These are phyloP conservation scores for Penicillium ochrochloron DNA, from an alignment of 495 filamentous ascomycete genomes.

Conservation along the genomic window DNA sequence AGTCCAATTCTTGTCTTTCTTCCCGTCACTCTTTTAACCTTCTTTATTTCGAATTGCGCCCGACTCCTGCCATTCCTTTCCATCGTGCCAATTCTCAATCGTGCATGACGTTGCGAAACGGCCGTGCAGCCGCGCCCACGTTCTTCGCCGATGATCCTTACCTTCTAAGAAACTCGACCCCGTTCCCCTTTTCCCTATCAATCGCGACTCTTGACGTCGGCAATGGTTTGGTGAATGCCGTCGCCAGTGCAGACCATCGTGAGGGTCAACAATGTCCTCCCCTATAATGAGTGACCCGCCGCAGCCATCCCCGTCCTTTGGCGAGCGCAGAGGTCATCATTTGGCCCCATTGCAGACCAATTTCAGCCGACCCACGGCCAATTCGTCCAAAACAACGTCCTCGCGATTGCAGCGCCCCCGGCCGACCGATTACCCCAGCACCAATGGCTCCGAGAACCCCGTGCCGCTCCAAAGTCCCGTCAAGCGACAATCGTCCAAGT, in stretches of 20 bases:
- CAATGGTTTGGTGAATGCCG: conserved; percentile 15
- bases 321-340: conserved; percentile 46
- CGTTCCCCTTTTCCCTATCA: conserved; percentile 32
- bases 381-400: conserved; percentile 15
- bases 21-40: conserved; percentile 1
- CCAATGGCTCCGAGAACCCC: conserved; percentile 35
- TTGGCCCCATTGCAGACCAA: conserved; percentile 47
- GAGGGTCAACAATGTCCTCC: conserved; percentile 10
- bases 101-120: conserved; percentile 24
- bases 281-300: conserved; percentile 10
- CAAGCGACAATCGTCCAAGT: conserved; percentile 47
- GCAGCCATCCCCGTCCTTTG: conserved; percentile 34
- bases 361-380: conserved; percentile 42
- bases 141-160: conserved; percentile 34
- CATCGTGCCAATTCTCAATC: conserved; percentile 10
- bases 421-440: conserved; percentile 41
- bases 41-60: conserved; percentile 6
- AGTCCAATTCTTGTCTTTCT: conserved; percentile 21
- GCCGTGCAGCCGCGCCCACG: conserved; percentile 29
- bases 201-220: conserved; percentile 7
- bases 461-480: conserved; percentile 42
- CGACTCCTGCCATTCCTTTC: conserved; percentile 4
- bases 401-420: conserved; percentile 43
- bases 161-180: conserved; percentile 24
- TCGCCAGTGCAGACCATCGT: conserved; percentile 6